These are phyloP conservation scores for Ceriops zippeliana DNA, from an alignment of 345 rosid species.

Conservation along the genomic window DNA sequence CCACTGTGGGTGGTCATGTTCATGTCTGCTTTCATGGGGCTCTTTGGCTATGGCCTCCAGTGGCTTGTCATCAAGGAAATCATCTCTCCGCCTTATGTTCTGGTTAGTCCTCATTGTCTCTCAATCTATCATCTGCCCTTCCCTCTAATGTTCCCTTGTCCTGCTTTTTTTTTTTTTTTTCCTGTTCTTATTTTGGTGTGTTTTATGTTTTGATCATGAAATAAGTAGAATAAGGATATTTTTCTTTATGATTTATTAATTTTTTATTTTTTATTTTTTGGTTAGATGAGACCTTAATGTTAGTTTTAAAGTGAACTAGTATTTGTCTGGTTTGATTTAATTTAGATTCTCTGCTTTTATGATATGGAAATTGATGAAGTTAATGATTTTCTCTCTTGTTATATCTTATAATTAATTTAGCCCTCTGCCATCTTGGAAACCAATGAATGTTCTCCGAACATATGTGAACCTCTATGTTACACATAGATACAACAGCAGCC, in stretches of 20 bases:
- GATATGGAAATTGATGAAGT: no score
- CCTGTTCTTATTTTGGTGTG: no score
- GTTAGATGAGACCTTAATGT: no score
- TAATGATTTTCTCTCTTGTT: neutral
- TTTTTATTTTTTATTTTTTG: no score
- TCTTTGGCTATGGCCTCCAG: slow-evolving; percentile 61
- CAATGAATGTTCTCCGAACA: slow-evolving; percentile 1
- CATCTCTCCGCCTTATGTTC: slow-evolving; percentile 55
- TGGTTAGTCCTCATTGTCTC: slow-evolving; percentile 34
- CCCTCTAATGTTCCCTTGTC: neutral
- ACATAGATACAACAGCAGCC: neutral
- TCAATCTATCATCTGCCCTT: neutral
- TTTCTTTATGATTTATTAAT: neutral
- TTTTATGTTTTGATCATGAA: no score
- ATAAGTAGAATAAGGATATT: no score
- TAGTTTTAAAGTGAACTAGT: no score
- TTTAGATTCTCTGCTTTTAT: no score
- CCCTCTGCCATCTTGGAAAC: neutral
- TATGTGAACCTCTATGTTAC: neutral
- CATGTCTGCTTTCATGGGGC: slow-evolving; percentile 50
- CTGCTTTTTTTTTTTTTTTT: neutral
- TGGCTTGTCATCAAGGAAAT: slow-evolving; percentile 57
- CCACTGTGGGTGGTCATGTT: slow-evolving; percentile 62
- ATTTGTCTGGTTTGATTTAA: no score
- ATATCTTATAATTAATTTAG: neutral